Percentiles rank a stretch among this genome's conserved stretches.
phyloP scores from a whole-genome alignment of 129 eudicot genomes.

The Artemisia argyi region DNA sequence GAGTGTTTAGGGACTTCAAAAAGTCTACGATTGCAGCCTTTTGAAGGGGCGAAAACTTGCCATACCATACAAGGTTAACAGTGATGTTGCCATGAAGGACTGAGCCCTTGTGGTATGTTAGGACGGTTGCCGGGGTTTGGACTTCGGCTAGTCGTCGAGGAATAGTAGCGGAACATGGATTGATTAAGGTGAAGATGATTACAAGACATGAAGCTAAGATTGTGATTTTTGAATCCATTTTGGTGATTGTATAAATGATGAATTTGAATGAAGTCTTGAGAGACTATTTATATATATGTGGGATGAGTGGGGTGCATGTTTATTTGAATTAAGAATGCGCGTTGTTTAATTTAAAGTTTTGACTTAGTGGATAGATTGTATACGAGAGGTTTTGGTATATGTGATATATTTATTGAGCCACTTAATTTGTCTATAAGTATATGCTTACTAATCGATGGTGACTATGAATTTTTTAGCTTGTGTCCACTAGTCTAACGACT shows the following conservation, averaged over 20 bases:
- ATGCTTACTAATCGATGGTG: not conserved
- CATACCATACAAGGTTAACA: slow-evolving; percentile 80
- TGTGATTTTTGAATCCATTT: slow-evolving; percentile 1
- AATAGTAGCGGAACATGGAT: slow-evolving; percentile 27
- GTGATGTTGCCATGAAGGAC: slow-evolving; percentile 67
- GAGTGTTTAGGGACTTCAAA: slow-evolving; percentile 49
- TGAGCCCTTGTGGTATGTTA: slow-evolving; percentile 68
- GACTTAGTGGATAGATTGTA: slow-evolving; percentile 5
- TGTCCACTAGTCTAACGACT: no score
- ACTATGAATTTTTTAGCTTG: no score
- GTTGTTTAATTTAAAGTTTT: slow-evolving; percentile 15
- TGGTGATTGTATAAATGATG: not conserved
- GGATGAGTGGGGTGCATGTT: slow-evolving; percentile 32
- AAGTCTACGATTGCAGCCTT: slow-evolving; percentile 56
- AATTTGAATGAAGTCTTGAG: slow-evolving; percentile 2
- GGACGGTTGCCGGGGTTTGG: slow-evolving; percentile 43
- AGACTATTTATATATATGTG: slow-evolving; percentile 14
- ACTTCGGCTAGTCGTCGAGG: slow-evolving; percentile 50
- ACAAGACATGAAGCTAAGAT: slow-evolving; percentile 24
- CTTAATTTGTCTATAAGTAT: no score
- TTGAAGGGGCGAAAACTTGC: slow-evolving; percentile 53
- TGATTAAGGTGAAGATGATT: slow-evolving; percentile 20
- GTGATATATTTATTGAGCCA: not conserved
- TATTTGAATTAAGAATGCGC: slow-evolving; percentile 16
- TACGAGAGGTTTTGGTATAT: slow-evolving; percentile 12